Percentiles rank a stretch among this genome's conserved stretches.
These are phyloP conservation scores for Aspergillus egyptiacus DNA, from an alignment of 495 filamentous ascomycete genomes.

Conservation along the genomic window DNA sequence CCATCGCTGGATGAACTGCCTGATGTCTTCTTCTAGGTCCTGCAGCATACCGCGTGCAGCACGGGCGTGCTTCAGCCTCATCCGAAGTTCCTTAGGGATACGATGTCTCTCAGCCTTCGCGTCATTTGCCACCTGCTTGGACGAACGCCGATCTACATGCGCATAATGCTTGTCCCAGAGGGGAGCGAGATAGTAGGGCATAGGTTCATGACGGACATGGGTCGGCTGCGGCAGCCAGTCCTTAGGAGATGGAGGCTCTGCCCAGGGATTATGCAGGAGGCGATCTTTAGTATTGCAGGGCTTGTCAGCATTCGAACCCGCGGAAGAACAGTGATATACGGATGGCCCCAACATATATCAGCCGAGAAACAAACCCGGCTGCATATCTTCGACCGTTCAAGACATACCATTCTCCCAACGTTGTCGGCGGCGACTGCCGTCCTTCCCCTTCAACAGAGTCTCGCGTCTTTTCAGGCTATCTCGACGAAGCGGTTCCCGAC, in stretches of 20 bases:
- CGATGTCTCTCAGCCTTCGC: conserved; percentile 35
- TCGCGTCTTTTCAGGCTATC: conserved; percentile 67
- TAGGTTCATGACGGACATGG: conserved; percentile 58
- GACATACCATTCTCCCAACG: conserved; percentile 91
- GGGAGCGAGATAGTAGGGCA: conserved; percentile 86
- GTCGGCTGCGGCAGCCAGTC: conserved; percentile 82
- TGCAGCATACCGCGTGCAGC: conserved; percentile 62
- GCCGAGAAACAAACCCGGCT: background rate
- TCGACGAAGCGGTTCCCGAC: conserved; percentile 46
- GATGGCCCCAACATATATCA: background rate
- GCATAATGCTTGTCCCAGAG: conserved; percentile 73
- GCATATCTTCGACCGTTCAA: background rate
- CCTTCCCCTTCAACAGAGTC: conserved; percentile 79
- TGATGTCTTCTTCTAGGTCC: conserved; percentile 58
- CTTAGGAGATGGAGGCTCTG: conserved; percentile 65
- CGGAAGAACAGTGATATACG: background rate
- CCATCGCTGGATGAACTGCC: conserved; percentile 56
- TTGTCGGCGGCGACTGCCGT: conserved; percentile 80
- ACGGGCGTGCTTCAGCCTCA: conserved; percentile 62
- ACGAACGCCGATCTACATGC: conserved; percentile 32
- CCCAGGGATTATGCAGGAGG: conserved; percentile 81
- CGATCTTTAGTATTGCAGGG: conserved; percentile 54
- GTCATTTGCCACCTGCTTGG: conserved; percentile 35
- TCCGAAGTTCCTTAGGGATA: conserved; percentile 46
- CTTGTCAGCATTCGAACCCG: conserved; percentile 13